Base-by-base conservation (phyloP, 805 yeast genomes). In the Torulaspora quercuum region DNA sequence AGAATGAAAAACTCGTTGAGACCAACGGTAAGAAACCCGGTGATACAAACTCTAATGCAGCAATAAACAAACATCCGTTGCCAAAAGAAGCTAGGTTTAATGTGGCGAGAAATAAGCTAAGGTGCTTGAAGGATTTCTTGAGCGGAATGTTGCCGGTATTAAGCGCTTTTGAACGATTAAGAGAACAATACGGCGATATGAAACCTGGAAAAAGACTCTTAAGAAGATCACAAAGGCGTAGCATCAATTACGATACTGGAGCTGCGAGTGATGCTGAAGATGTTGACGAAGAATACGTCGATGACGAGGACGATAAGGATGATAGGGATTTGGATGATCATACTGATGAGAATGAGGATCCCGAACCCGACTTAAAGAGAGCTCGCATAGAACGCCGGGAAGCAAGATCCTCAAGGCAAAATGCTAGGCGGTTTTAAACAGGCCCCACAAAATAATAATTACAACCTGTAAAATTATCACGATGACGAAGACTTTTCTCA, bases 81-180 rank as follows among this genome's bases (percentile, higher is more conserved):
- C 50, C 57, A 27, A 50, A 49, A 19, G 52, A 52, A 20, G 37
- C 45, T 6, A 45, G 53, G 33, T 51, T 48, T 28, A 48, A 50
- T 25, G 39, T 48, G 3, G 45, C 59, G 6, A 49, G 53, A 26
- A 43, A 44, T 27, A 44, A 52, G 27, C 28, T 57, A 11, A 32
- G 36, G 12, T 34, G 33, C 10, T 23, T 57, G 19, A 47, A 41
- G 25, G 50, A 51, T 1, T 55, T 45, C 20, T 32, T 57, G 20
- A 19, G 39, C 6, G 46, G 46, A n/a, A 30, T 56, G 34, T 43
- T 43, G 12, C 40, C 41, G 29, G 64, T 87, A 18, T 68, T 86
- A 46, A 47, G 63, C n/a, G 84, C 78, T 51, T 84, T 69, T 56
- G 86, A 80, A 61, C 67, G 70, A 42, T 68, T 87, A 52, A 74